These are phyloP conservation scores for Rhodomyrtus psidioides DNA, from an alignment of 441 rosid genomes.

Conservation along the genomic window DNA sequence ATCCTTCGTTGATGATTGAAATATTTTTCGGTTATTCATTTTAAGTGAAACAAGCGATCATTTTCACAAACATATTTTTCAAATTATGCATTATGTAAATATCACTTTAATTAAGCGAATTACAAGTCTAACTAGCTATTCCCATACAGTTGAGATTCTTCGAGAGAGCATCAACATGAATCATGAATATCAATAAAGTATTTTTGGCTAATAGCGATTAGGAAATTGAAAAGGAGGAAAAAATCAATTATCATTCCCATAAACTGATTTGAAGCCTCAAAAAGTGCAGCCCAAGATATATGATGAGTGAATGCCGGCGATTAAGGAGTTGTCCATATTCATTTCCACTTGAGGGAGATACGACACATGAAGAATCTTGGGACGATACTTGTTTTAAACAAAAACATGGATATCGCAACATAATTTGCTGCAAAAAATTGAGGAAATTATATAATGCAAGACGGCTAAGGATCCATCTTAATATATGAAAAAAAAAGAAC, in stretches of 20 bases:
- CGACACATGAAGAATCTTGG: neutral
- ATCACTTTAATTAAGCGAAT: neutral
- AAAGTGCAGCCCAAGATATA: neutral
- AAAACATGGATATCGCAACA: too few relatives aligned
- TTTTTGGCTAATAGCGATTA: neutral
- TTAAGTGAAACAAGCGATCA: too few relatives aligned
- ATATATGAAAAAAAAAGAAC: neutral
- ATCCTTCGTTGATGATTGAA: neutral
- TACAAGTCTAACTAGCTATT: neutral
- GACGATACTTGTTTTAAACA: neutral
- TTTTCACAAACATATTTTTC: rapidly evolving
- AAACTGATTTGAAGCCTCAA: neutral
- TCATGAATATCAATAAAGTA: neutral
- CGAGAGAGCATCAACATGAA: neutral
- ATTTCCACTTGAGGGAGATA: neutral
- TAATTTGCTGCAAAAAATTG: too few relatives aligned
- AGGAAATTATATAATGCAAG: neutral
- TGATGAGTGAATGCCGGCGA: neutral
- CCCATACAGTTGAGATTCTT: too few relatives aligned
- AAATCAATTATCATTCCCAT: too few relatives aligned
- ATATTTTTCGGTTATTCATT: too few relatives aligned
- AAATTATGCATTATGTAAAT: neutral
- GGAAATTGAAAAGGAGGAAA: neutral
- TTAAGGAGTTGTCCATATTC: neutral
- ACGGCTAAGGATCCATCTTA: neutral